Evolutionary conservation across 1,284 basidiomycete genomes (phyloP).

Genomic region (Austropuccinia psidii): DNA sequence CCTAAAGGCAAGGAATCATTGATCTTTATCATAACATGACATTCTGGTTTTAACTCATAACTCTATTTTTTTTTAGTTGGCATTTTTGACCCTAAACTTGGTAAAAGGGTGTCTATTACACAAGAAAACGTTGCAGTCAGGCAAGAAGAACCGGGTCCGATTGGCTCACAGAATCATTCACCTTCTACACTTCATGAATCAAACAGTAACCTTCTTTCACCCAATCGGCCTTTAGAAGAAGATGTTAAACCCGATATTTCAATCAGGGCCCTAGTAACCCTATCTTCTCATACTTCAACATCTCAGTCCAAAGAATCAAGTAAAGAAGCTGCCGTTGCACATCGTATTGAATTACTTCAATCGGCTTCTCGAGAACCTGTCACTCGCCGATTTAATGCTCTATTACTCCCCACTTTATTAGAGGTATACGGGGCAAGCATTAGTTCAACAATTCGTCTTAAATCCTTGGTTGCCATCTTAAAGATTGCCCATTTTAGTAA

Average conservation of each 20-base stretch:
- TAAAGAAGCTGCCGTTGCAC: slow-evolving; percentile 47
- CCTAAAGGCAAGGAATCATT: slow-evolving; percentile 61
- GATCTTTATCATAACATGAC: background rate
- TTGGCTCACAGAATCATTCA: background rate
- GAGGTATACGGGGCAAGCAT: slow-evolving; percentile 94
- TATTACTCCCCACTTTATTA: slow-evolving; percentile 81
- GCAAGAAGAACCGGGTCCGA: slow-evolving; percentile 39
- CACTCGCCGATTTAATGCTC: slow-evolving; percentile 69
- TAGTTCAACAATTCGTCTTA: slow-evolving; percentile 69
- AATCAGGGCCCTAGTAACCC: background rate
- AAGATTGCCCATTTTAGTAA: slow-evolving; percentile 84
- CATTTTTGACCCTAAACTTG: slow-evolving; percentile 43
- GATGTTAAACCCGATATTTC: slow-evolving; percentile 35
- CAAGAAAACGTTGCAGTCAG: slow-evolving; percentile 39
- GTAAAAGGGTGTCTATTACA: slow-evolving; percentile 38
- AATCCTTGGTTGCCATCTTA: slow-evolving; percentile 72
- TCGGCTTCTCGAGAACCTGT: slow-evolving; percentile 54
- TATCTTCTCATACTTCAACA: background rate
- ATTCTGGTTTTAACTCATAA: background rate
- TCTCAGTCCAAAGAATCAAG: slow-evolving; percentile 3
- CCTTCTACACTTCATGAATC: slow-evolving; percentile 7
- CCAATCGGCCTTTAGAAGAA: slow-evolving; percentile 5
- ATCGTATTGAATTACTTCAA: slow-evolving; percentile 57
- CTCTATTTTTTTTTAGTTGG: slow-evolving; percentile 37
- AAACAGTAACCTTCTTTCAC: background rate